Percentiles rank a stretch among this genome's conserved stretches.
Evolutionary conservation across 805 yeast species (phyloP).

Genomic region (Spathaspora hagerdaliae): DNA sequence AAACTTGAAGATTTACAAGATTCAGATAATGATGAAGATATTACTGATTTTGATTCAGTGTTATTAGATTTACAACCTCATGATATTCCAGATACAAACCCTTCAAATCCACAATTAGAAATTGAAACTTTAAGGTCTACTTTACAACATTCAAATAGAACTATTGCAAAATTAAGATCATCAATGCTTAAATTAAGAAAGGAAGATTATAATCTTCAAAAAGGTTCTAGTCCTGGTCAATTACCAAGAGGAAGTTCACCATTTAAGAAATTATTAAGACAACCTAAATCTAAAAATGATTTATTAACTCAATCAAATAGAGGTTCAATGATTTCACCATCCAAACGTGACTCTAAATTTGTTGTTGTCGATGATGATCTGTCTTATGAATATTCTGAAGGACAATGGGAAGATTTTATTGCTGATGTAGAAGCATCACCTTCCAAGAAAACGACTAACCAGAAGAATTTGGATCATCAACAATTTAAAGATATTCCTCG

Average conservation of each 20-base stretch:
- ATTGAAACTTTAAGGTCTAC: conserved; percentile 64
- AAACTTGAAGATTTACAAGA: neutral
- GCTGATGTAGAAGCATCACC: conserved; percentile 18
- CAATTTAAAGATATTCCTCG: conserved; percentile 19
- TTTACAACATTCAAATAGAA: conserved; percentile 58
- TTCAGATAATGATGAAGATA: neutral
- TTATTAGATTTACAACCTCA: conserved; percentile 24
- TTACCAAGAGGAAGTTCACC: neutral
- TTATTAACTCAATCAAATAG: conserved; percentile 14
- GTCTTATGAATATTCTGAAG: conserved; percentile 5
- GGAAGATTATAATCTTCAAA: conserved; percentile 16
- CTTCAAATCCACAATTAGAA: conserved; percentile 48
- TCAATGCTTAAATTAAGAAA: conserved; percentile 42
- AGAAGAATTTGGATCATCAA: neutral
- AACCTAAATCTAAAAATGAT: conserved; percentile 10
- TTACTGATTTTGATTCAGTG: conserved; percentile 23
- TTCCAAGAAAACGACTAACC: neutral
- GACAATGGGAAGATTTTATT: conserved; percentile 39
- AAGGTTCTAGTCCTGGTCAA: neutral
- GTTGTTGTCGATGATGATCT: conserved; percentile 16
- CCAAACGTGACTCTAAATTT: conserved; percentile 32
- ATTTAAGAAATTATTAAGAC: conserved; percentile 7
- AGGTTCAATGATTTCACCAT: conserved; percentile 27
- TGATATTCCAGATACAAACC: conserved; percentile 25
- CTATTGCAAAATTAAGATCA: conserved; percentile 56